phyloP scores from a whole-genome alignment of 495 filamentous ascomycete species.

The Talaromyces ruber region DNA sequence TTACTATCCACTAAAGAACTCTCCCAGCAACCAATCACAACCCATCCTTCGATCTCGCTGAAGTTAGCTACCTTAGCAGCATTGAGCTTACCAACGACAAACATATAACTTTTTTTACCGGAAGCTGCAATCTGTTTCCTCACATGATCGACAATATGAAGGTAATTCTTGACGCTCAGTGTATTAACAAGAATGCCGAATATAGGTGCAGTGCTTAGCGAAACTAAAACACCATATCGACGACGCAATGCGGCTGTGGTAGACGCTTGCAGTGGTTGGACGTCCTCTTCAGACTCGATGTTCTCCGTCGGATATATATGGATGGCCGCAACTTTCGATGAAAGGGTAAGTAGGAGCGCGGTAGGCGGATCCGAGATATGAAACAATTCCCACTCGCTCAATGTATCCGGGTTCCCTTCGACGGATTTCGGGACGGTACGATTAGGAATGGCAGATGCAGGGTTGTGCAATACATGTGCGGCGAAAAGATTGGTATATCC shows the following conservation, averaged over 20 bases:
- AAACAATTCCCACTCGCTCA: constrained; percentile 71
- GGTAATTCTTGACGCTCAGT: constrained; percentile 81
- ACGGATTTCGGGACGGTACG: constrained; percentile 52
- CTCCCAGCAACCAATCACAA: constrained; percentile 97
- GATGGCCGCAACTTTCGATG: constrained; percentile 68
- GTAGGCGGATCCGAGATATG: constrained; percentile 83
- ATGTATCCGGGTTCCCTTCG: constrained; percentile 33
- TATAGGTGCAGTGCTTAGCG: constrained; percentile 69
- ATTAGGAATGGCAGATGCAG: constrained; percentile 79
- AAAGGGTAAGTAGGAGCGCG: constrained; percentile 76
- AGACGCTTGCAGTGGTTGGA: constrained; percentile 37
- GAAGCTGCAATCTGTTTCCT: constrained; percentile 59
- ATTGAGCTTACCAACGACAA: constrained; percentile 95
- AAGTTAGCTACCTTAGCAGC: constrained; percentile 96
- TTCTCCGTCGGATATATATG: constrained; percentile 65
- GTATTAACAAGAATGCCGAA: constrained; percentile 96
- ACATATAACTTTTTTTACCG: constrained; percentile 89
- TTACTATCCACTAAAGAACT: constrained; percentile 79
- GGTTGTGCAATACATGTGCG: constrained; percentile 68
- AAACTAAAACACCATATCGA: constrained; percentile 78
- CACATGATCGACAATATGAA: constrained; percentile 67
- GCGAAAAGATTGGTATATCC: constrained; percentile 65
- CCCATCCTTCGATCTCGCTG: constrained; percentile 89
- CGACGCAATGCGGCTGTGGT: constrained; percentile 60
- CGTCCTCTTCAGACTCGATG: constrained; percentile 15